Conservation (phyloP, 306 rosid species). For the Lathyrus tuberosus region DNA sequence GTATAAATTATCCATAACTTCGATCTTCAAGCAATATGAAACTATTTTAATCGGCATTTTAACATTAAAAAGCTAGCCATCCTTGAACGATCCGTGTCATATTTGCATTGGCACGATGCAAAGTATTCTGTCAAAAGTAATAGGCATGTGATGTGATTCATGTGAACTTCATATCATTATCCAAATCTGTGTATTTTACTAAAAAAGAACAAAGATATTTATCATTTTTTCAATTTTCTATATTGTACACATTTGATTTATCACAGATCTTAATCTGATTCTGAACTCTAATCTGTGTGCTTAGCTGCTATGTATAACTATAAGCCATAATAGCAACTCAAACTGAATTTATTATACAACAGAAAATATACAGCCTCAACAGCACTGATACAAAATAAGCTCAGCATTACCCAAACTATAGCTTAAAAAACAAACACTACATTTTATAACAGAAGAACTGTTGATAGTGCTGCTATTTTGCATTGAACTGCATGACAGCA, state of each 20-base stretch:
- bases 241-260: background rate
- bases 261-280: conserved; percentile 11
- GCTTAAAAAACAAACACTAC: conserved; percentile 38
- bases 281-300: background rate
- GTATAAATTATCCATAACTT: no score
- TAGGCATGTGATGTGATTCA: background rate
- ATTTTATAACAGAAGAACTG: conserved; percentile 32
- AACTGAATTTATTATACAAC: conserved; percentile 31
- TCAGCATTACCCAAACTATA: conserved; percentile 30
- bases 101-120: background rate
- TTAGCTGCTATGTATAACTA: conserved; percentile 23
- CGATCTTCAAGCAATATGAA: no score
- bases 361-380: conserved; percentile 14
- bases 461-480: conserved; percentile 17
- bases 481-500: conserved; percentile 53
- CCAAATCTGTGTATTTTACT: background rate
- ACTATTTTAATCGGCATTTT: no score
- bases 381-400: conserved; percentile 26
- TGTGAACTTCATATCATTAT: conserved; percentile 17
- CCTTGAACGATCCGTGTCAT: background rate
- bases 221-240: conserved; percentile 13
- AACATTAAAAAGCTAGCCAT: background rate
- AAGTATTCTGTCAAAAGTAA: background rate
- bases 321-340: conserved; percentile 33
- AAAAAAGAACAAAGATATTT: background rate